Evolutionary conservation across 169 alveolate genomes (phyloP).

Genomic region (Neospora caninum): DNA sequence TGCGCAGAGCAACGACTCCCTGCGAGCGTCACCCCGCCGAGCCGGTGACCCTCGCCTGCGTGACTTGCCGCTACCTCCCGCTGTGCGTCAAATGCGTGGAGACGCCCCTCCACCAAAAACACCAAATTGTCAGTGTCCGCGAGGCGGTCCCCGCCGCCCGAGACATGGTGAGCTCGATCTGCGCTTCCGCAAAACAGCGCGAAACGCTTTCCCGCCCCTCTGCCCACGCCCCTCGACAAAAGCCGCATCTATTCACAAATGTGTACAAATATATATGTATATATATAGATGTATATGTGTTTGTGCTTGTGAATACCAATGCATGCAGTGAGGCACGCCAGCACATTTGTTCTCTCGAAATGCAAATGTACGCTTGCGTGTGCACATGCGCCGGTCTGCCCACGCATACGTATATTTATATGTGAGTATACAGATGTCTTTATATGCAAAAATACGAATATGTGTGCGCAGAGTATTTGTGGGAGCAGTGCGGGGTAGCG

Average conservation of each 20-base stretch:
- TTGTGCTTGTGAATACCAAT: neutral
- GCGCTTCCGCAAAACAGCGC: neutral
- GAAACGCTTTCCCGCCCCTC: neutral
- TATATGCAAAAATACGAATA: neutral
- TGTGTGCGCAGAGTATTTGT: neutral
- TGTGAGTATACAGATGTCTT: no score
- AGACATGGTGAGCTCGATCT: neutral
- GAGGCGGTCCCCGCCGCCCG: slow-evolving; percentile 2
- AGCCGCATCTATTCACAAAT: neutral
- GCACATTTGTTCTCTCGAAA: no score
- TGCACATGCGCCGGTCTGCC: no score
- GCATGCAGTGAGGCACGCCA: no score
- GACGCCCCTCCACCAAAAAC: neutral
- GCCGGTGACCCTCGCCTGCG: neutral
- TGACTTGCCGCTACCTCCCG: neutral
- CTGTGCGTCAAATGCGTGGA: neutral
- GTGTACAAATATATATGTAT: neutral
- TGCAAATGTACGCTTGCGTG: no score
- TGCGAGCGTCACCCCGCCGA: neutral
- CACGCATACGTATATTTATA: no score
- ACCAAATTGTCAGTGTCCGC: neutral
- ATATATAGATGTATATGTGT: neutral
- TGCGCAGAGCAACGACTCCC: neutral
- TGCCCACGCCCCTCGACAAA: neutral
- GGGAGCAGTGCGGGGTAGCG: no score